Evolutionary conservation across 345 rosid species (phyloP), one percentile per base, ranked within the genome.

Genomic region (Eucalyptus shirleyi): DNA sequence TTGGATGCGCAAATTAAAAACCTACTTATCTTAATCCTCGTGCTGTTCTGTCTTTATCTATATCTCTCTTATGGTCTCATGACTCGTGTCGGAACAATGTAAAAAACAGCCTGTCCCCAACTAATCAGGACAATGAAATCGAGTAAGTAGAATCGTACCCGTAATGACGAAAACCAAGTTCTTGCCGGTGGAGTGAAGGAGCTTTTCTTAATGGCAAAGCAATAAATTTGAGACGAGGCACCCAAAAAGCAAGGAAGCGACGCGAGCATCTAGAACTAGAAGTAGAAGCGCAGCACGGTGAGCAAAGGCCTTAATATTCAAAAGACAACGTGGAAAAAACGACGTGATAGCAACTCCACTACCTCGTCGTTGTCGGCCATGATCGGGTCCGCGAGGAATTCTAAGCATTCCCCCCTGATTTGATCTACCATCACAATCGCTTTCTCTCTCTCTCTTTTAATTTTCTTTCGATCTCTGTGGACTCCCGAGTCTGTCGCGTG

Each of bases 61-160:
- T 50, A 15, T 15, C 53, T 15, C 53, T 50, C 0, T 15, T 50
- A 50, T 50, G 19, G 53, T 50, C 53, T 1, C 19, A 50, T 50
- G 19, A 16, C 53, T 50, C 7, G 7, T 6, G 53, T 50, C 19
- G 0, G 6, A 50, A 16, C 0, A 50, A 50, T 0, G 53, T 50
- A 0, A 50, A 6, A 50, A 15, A 50, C 53, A 50, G 19, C 19
- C 3, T 50, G 19, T 50, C 53, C 53, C 53, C 7, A 50, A 50
- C 7, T 50, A 50, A 50, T 50, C 19, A 50, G 19, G 53, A 50
- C 19, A 0, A 50, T 50, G 7, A 0, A 50, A 50, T 0, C 53
- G 7, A 15, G 53, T 42, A 50, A 1, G 53, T 50, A 50, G 53
- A 50, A 50, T 6, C 7, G 19, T 6, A 50, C 53, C 53, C 53